Evolutionary conservation across 2,329 filamentous ascomycete species (phyloP), one percentile per base, ranked within the genome.

Genomic region (Neopestalotiopsis sp.): DNA sequence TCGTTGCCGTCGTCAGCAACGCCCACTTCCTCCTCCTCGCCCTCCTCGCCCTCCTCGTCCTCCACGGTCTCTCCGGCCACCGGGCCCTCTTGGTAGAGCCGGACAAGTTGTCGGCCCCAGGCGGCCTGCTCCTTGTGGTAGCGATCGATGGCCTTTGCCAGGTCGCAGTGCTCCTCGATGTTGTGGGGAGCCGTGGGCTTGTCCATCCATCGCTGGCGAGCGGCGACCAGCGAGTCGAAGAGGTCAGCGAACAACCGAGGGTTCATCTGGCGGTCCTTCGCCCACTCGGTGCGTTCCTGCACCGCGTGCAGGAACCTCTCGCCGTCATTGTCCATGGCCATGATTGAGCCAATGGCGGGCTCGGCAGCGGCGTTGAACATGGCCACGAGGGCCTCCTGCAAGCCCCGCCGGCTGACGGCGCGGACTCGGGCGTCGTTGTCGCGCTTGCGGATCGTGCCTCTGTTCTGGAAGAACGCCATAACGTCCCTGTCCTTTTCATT

Each of bases 391-490:
- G 14, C 28, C 5, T 34, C 28, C 4, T 61, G 9, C 12, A 61
- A 5, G 9, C 34, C 24, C 1, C 1, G 30, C 14, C 34, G 0
- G 10, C 32, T 17, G 1, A 34, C 3, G 1, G 20, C 30, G 1
- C 20, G 30, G 5, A 24, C 6, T 2, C 30, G n/a, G n/a, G 20
- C 6, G 13, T 14, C 30, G 57, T 0, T 59, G 4, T 59, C 30
- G 24, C 57, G n/a, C 0, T 24, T 28, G 34, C 2, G 2, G 13
- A 61, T 1, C 1, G 40, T 2, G 9, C 28, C 32, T 5, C 7
- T 12, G 13, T 12, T 5, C 30, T 38, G 13, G 14, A 61, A 34
- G 1, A 30, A 28, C 13, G 9, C 30, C 4, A 61, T 30, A 4
- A 61, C 9, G 32, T 1, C 0, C 4, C 28, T 14, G 10, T 61